A percentile compares a stretch with the other conserved stretches of the same genome.
Evolutionary conservation across 176 grass and related monocot species (phyloP).

Genomic region (Triticum monococcum): DNA sequence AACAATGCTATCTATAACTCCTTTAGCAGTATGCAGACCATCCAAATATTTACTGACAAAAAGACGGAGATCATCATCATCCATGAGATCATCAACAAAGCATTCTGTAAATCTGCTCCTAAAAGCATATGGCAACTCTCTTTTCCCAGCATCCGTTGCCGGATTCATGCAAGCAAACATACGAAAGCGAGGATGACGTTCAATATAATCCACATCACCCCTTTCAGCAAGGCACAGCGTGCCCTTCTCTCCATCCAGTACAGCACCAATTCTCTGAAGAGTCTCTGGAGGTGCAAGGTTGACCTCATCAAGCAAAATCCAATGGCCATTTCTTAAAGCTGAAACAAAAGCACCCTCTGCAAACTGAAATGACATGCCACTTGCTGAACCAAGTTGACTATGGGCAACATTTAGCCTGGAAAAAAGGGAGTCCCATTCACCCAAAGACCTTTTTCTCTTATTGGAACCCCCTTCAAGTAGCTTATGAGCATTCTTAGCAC

Average conservation of each 20-base stretch:
- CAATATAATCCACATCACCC: constrained; percentile 83
- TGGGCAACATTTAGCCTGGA: constrained; percentile 46
- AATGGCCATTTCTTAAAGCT: constrained; percentile 81
- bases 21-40: constrained; percentile 37
- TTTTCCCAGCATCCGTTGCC: constrained; percentile 92
- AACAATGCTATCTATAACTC: constrained; percentile 62
- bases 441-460: constrained; percentile 76
- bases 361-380: constrained; percentile 78
- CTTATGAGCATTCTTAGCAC: constrained; percentile 29
- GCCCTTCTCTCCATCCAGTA: constrained; percentile 79
- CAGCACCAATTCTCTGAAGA: constrained; percentile 90
- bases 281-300: constrained; percentile 97
- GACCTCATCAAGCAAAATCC: constrained; percentile 98
- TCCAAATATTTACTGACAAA: constrained; percentile 88
- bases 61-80: constrained; percentile 77
- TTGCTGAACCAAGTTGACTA: constrained; percentile 51
- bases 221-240: constrained; percentile 92
- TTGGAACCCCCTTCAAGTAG: constrained; percentile 15
- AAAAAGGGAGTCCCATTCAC: constrained; percentile 67
- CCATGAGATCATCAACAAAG: constrained; percentile 92
- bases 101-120: constrained; percentile 95
- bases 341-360: constrained; percentile 91
- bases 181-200: constrained; percentile 74
- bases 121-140: constrained; percentile 78
- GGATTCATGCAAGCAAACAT: constrained; percentile 99